phyloP scores from a whole-genome alignment of 257 asterid species.

The Cynanchum wilfordii region DNA sequence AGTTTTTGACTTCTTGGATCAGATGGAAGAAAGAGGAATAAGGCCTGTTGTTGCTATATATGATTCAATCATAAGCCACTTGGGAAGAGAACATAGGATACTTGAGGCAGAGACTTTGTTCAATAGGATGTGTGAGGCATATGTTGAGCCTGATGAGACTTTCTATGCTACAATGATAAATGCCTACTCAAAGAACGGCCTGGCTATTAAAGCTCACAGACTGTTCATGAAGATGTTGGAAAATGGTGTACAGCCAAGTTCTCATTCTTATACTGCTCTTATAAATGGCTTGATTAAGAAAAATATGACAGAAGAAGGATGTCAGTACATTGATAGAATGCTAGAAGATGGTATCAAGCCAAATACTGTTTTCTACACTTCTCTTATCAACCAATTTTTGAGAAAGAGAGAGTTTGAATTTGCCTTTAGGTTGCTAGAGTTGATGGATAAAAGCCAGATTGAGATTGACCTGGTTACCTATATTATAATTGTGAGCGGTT shows the following conservation, averaged over 20 bases:
- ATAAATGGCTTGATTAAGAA: slow-evolving; percentile 53
- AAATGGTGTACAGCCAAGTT: slow-evolving; percentile 38
- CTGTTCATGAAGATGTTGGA: slow-evolving; percentile 44
- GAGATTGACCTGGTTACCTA: slow-evolving; percentile 42
- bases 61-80: slow-evolving; percentile 42
- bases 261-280: slow-evolving; percentile 49
- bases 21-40: slow-evolving; percentile 41
- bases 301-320: slow-evolving; percentile 44
- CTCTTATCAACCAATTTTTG: slow-evolving; percentile 53
- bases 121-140: slow-evolving; percentile 41
- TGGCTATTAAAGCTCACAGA: slow-evolving; percentile 32
- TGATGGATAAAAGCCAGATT: slow-evolving; percentile 48
- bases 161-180: slow-evolving; percentile 50
- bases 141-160: slow-evolving; percentile 44
- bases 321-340: slow-evolving; percentile 51
- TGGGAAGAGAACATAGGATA: slow-evolving; percentile 39
- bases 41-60: slow-evolving; percentile 43
- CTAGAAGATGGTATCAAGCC: slow-evolving; percentile 54
- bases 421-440: slow-evolving; percentile 44
- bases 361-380: slow-evolving; percentile 45
- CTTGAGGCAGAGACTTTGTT: slow-evolving; percentile 39
- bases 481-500: slow-evolving; percentile 47
- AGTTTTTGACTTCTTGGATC: slow-evolving; percentile 41
- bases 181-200: slow-evolving; percentile 52
- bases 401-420: slow-evolving; percentile 45